Evolutionary conservation across 352 stramenopile genomes (phyloP).

Genomic region (Phytophthora citrophthora): DNA sequence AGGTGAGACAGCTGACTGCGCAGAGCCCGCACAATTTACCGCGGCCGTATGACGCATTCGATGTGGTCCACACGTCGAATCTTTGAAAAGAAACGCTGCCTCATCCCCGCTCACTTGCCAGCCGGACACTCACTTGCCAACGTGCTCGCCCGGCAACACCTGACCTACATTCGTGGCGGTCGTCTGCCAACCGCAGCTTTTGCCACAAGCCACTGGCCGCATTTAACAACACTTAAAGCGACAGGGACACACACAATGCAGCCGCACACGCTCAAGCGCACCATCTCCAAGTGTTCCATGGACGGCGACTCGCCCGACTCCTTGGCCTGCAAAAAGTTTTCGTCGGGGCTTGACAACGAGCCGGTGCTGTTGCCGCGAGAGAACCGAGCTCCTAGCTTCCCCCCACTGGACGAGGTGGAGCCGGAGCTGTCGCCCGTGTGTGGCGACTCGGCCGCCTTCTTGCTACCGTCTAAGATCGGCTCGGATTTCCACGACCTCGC

Average conservation of each 20-base stretch:
- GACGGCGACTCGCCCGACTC: conserved; percentile 32
- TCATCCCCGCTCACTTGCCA: conserved; percentile 1
- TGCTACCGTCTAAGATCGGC: conserved; percentile 7
- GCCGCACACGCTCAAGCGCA: conserved; percentile 65
- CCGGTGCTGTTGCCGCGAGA: conserved; percentile 56
- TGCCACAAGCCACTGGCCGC: not conserved
- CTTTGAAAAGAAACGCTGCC: conserved; percentile 28
- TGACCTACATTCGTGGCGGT: conserved; percentile 10
- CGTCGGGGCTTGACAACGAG: conserved; percentile 36
- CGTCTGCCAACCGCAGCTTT: not conserved
- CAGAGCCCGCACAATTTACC: conserved; percentile 6
- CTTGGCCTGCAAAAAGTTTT: conserved; percentile 56
- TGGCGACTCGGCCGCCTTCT: conserved; percentile 34
- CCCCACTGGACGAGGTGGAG: conserved; percentile 25
- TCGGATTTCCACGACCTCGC: conserved; percentile 9
- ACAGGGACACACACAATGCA: conserved; percentile 17
- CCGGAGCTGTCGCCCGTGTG: conserved; percentile 48
- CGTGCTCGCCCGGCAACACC: conserved; percentile 3
- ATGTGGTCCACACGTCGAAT: conserved; percentile 26
- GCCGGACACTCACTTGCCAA: conserved; percentile 27
- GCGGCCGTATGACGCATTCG: conserved; percentile 12
- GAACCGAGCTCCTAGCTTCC: conserved; percentile 5
- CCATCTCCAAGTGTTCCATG: conserved; percentile 82
- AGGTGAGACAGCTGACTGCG: conserved; percentile 17
- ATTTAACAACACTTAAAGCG: conserved; percentile 7